phyloP scores from a whole-genome alignment of 2,329 filamentous ascomycete genomes.

The Cytospora piceae region DNA sequence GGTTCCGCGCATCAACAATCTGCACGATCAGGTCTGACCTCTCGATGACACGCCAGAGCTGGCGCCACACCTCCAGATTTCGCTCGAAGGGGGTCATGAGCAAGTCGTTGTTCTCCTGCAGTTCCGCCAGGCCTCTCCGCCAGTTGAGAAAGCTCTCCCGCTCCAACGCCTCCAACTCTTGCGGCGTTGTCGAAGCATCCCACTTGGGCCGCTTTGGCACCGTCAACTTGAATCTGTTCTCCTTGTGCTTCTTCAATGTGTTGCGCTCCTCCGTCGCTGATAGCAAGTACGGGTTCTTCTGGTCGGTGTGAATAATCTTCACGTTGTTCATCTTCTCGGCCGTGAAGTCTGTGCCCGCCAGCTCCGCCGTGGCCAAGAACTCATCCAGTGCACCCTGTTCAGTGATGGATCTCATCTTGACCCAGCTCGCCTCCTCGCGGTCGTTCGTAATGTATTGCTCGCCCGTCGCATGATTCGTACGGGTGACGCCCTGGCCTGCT shows the following conservation, averaged over 20 bases:
- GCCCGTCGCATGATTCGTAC: constrained; percentile 78
- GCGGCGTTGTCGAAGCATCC: constrained; percentile 82
- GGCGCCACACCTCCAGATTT: constrained; percentile 96
- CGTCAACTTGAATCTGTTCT: constrained; percentile 78
- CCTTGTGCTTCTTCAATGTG: constrained; percentile 78
- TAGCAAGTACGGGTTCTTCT: constrained; percentile 92
- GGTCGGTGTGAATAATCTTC: constrained; percentile 96
- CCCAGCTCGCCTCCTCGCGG: constrained; percentile 89
- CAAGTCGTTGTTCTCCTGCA: constrained; percentile 92
- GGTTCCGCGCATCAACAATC: constrained; percentile 96
- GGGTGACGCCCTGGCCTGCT: constrained; percentile 54
- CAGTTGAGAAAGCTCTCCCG: constrained; percentile 82
- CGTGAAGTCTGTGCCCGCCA: constrained; percentile 98
- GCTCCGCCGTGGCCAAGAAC: constrained; percentile 91
- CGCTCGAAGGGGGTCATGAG: constrained; percentile 98
- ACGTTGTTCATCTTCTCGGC: constrained; percentile 99
- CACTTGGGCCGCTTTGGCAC: constrained; percentile 89
- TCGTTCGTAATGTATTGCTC: constrained; percentile 93
- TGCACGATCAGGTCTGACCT: constrained; percentile 93
- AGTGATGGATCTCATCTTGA: constrained; percentile 99
- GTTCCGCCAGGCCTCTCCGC: constrained; percentile 86
- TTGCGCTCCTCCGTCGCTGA: constrained; percentile 82
- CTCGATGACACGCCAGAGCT: constrained; percentile 97
- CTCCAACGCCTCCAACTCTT: constrained; percentile 79
- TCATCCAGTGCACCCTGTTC: constrained; percentile 97